Base-by-base conservation (phyloP, 2,329 filamentous ascomycete species). In the Gaeumannomyces sp. region DNA sequence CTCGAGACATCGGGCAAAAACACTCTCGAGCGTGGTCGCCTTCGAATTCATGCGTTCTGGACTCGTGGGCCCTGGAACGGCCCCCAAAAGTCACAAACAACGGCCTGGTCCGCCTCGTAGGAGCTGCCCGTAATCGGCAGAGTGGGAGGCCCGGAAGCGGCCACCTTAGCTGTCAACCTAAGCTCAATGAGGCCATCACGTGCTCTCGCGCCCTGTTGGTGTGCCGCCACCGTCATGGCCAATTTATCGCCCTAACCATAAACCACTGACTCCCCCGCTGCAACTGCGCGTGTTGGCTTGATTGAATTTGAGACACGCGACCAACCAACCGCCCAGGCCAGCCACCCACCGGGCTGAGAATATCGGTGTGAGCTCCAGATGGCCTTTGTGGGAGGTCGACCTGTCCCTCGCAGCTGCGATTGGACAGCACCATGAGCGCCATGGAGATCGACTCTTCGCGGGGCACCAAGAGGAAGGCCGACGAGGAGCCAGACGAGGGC, bases 361-460 rank as follows among this genome's bases (percentile, higher is more conserved):
- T 11, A 11, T 53, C 45, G 45, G 45, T n/a, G 19, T 53, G 45
- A 38, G 4, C 35, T 19, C 35, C 35, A 38, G 35, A 38, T 53
- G 45, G 45, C 45, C 45, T 11, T 22, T n/a, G 5, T 53, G 45
- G 22, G 45, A 53, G 45, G 22, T 11, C 19, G 22, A n/a, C 8
- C 45, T 53, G 45, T n/a, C 45, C 45, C 19, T 53, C 45, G 45
- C 22, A 10, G 2, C 14, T 38, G 35, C 14, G 35, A 6, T 6
- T 38, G 35, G 35, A 38, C 14, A 38, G 19, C 45, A 11, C 22
- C 45, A 53, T 53, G 45, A 53, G 45, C 45, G 63, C 62, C n/a
- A 76, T 76, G 74, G 74, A 76, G n/a, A 50, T 76, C 50, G 74
- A 76, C 64, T 69, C 71, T 65, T 72, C 74, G 25, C 70, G 75